phyloP scores from a whole-genome alignment of 371 early-diverging fungal species.

The Rhizopus arrhizus region DNA sequence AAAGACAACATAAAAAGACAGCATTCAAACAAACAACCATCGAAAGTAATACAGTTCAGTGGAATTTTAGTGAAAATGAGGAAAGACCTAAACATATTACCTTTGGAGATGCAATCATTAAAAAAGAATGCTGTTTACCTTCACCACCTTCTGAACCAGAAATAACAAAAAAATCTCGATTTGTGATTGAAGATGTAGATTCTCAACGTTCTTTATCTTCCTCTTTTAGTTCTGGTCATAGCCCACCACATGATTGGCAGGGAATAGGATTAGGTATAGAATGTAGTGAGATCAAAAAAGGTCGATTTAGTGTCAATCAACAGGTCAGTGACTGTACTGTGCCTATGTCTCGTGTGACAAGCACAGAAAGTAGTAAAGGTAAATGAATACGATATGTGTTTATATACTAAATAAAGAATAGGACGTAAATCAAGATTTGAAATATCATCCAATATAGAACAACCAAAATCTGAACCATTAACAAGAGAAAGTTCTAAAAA shows the following conservation, averaged over 20 bases:
- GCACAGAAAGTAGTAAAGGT: conserved; percentile 12
- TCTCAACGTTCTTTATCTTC: not conserved
- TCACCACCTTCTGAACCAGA: conserved; percentile 12
- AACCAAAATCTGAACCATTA: not conserved
- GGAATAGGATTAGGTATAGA: conserved; percentile 9
- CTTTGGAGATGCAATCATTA: conserved; percentile 41
- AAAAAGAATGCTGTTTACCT: conserved; percentile 8
- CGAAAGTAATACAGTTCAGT: conserved; percentile 35
- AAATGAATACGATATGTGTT: not conserved
- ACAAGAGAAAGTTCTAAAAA: conserved; percentile 1
- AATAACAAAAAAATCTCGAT: conserved; percentile 35
- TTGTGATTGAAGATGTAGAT: conserved; percentile 42
- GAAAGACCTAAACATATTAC: conserved; percentile 31
- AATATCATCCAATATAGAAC: not conserved
- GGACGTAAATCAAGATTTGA: conserved; percentile 19
- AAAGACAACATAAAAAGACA: conserved; percentile 54
- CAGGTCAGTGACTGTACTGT: not conserved
- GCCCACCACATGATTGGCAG: not conserved
- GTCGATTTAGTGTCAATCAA: conserved; percentile 53
- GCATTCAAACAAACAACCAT: conserved; percentile 37
- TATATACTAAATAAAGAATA: not conserved
- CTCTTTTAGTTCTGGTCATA: not conserved
- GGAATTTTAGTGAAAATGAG: conserved; percentile 46
- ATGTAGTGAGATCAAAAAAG: conserved; percentile 43
- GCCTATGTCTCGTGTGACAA: conserved; percentile 6